Base-by-base conservation (phyloP, 2,329 filamentous ascomycete genomes). In the Cladosporium sphaerospermum region DNA sequence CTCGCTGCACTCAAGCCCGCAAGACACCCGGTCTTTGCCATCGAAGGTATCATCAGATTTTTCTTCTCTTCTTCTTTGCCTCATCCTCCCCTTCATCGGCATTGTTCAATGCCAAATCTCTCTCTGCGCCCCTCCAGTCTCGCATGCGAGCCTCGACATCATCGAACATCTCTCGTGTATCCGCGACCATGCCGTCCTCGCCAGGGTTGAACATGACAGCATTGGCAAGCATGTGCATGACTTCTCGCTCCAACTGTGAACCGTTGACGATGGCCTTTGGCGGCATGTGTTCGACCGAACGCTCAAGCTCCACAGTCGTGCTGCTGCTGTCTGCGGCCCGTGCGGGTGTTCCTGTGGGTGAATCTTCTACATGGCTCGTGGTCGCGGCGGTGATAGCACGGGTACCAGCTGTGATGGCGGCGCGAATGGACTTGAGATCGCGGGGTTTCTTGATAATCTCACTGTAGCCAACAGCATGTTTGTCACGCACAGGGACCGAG, bases 201-300 rank as follows among this genome's bases (percentile, higher is more conserved):
- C 95, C 89, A 0, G 88, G 84, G 62, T 97, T 97, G 75, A 96
- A 99, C 93, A 99, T 97, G 70, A 96, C 87, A 14, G 93, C 92
- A 64, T 97, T 97, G 60, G 90, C 89, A 69, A 97, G 96, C 88
- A 97, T 96, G 62, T 95, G 88, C 62, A 95, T 89, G 9, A 97
- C 75, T 68, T 97, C 92, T 60, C 90, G 89, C 70, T 97, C 92
- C 13, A 97, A 78, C 68, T 97, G 93, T 1, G 86, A 83, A 47
- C 88, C 91, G 69, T 97, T 97, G 69, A 97, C 88, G 62, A 97
- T 96, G 16, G 85, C 89, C 62, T 84, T 88, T 0, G 93, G 92
- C 2, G 92, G 89, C 2, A 92, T 78, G 23, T 96, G 76, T 54
- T 96, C 89, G 46, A 85, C 80, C 2, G 81, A 86, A 53, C 87